Evolutionary conservation across 768 basidiomycete genomes (phyloP), one percentile per base, ranked within the genome.

Genomic region (Calocera cornea): DNA sequence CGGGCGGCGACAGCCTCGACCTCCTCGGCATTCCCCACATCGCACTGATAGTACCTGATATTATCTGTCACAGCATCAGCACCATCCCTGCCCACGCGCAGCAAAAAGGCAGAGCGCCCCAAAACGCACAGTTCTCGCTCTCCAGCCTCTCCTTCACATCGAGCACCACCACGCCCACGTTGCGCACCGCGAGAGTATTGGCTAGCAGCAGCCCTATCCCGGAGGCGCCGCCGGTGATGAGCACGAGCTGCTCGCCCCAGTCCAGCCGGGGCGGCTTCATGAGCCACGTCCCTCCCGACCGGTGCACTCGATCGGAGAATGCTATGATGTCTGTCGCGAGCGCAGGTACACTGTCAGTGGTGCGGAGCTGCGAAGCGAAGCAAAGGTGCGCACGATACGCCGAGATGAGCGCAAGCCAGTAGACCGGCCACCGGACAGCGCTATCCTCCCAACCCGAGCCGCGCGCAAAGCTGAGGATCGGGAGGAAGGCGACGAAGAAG

Each of bases 191-290:
- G 22, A 97, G 80, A 0, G 92, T 93, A 71, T 92, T 89, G 17
- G 92, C 92, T 3, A 97, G 80, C 1, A 95, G 78, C 74, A 89
- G 89, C 33, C 95, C 95, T 29, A 97, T 82, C 2, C 95, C 95
- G 34, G 90, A 92, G 5, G 93, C 81, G 27, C 94, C 95, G 65
- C 95, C 95, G 7, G 95, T 97, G 67, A 98, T 81, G 41, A 97
- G 80, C 2, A 97, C 87, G 66, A 95, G 85, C 76, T 97, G 91
- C 54, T 93, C 86, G 50, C 83, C 83, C 95, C 95, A 97, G 71
- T 93, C 86, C 33, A 93, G 76, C 40, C 78, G 82, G 16, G 78
- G 74, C 1, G 87, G 85, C 0, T 82, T 80, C 68, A 85, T 85
- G 27, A 92, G 75, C 24, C 87, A 73, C 70, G 79, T 86, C 33